Conservation (phyloP, 2,329 filamentous ascomycete genomes). For the Fusarium robinianum region DNA sequence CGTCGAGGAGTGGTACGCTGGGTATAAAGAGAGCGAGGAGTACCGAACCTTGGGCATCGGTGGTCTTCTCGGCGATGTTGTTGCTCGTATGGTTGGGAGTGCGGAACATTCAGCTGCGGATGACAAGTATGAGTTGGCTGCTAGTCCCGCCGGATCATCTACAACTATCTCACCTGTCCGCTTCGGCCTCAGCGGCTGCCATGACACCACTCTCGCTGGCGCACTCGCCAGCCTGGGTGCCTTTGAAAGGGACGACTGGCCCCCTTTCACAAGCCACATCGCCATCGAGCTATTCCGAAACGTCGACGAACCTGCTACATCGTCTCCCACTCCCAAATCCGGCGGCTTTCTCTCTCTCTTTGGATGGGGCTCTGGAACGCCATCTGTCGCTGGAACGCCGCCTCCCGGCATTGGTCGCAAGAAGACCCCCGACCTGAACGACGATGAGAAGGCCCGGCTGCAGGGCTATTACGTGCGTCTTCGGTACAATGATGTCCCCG, state of each 20-base stretch:
- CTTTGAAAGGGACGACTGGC: constrained; percentile 76
- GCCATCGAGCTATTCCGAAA: constrained; percentile 86
- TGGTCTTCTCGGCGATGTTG: constrained; percentile 79
- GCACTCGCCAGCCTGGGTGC: constrained; percentile 78
- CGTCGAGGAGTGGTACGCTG: constrained; percentile 91
- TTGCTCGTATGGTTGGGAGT: constrained; percentile 72
- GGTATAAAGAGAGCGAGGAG: constrained; percentile 81
- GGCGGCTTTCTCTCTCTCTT: constrained; percentile 36
- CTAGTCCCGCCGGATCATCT: constrained; percentile 39
- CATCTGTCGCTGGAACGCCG: constrained; percentile 34
- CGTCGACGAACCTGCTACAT: constrained; percentile 37
- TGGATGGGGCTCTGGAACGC: constrained; percentile 24
- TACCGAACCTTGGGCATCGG: constrained; percentile 92
- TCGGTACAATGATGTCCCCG: constrained; percentile 84
- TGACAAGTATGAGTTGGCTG: constrained; percentile 54
- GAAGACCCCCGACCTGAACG: constrained; percentile 58
- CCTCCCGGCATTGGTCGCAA: constrained; percentile 63
- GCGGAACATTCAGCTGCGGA: constrained; percentile 61
- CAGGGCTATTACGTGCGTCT: constrained; percentile 85
- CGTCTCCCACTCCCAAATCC: constrained; percentile 7
- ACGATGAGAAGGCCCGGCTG: constrained; percentile 62
- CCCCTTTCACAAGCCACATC: constrained; percentile 89
- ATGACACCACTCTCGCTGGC: constrained; percentile 89
- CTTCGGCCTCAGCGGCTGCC: constrained; percentile 82
- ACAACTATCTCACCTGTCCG: constrained; percentile 56